Evolutionary conservation across 768 basidiomycete genomes (phyloP), one percentile per base, ranked within the genome.

Genomic region (Pleurotus djamor): DNA sequence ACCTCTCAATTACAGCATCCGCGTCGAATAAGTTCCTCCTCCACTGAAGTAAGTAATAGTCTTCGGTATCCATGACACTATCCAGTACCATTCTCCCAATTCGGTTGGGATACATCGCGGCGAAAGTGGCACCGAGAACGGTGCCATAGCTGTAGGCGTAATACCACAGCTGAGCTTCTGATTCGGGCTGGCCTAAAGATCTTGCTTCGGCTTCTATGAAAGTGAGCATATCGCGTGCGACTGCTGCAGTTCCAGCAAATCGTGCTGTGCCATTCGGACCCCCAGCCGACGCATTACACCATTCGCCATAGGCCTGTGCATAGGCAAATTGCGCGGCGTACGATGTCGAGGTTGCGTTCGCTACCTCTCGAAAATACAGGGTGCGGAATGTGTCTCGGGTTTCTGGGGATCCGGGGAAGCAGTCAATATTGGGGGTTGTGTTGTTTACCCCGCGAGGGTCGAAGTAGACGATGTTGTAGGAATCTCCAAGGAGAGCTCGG

Each of bases 391-490:
- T 33, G 28, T 7, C 34, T 13, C 49, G 49, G 4, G 49, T 50
- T 7, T 32, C 17, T 2, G 7, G 49, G 34, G 16, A 7, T 17
- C 49, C 49, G 16, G 49, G 49, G 17, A 50, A 50, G 49, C 49
- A 50, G 49, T 50, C 49, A 2, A 50, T 50, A 33, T 12, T 9
- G 10, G 49, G 49, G 6, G 49, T 50, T 5, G 49, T 50, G 32
- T 33, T 50, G 28, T 50, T 50, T 9, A 50, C 60, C 76, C 78
- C 79, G 67, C 79, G 65, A 13, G 79, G 79, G 62, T 82, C 81
- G 60, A 81, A 81, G 5, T 77, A 71, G 8, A 83, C 69, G 5
- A 81, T 61, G 57, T 83, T 79, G 60, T 76, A 81, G 48, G 73
- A 67, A 16, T 75, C 72, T 3, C 81, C 80, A 9, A 82, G 48